Evolutionary conservation across 2,329 filamentous ascomycete species (phyloP), one percentile per base, ranked within the genome.

Genomic region (Venturiaceae sp.): DNA sequence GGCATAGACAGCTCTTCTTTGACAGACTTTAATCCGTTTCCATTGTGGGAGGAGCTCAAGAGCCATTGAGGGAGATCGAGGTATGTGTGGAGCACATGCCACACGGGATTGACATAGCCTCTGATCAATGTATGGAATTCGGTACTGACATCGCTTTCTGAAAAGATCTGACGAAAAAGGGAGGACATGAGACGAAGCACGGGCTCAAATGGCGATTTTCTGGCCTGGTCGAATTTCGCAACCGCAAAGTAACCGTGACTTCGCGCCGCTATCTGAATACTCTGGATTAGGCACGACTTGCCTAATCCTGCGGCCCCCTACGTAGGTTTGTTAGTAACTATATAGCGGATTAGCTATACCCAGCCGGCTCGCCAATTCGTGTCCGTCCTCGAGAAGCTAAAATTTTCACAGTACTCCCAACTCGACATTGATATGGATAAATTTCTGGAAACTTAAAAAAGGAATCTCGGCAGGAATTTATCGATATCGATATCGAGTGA

Each of bases 41-140:
- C 36, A 6, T 39, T 30, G 64, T 65, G 57, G 66, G 65, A 6
- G 64, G 62, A 6, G 47, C 65, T 69, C 8, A 79, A 64, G 23
- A 80, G 68, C 72, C 92, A 95, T 65, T 92, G 86, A 0, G 83
- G 83, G 2, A 86, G 73, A 59, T 83, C 81, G n/a, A 86, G 69
- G 55, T 82, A 80, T 28, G 71, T 72, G 62, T 83, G 79, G 30
- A 86, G 70, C 5, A 79, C 73, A 30, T 73, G 67, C 83, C 83
- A 86, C 61, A 83, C 77, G 9, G 81, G 80, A 52, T 76, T 75
- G 4, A 85, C 72, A 47, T 79, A 79, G 14, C 72, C 72, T 21
- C 83, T 74, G 13, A 86, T 71, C 61, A 76, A 79, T 60, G 82
- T 77, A 64, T 86, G 83, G 60, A 85, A 85, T 0, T 81, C 77